Evolutionary conservation across 768 basidiomycete genomes (phyloP), one percentile per base, ranked within the genome.

Genomic region (Mycena albidolilacea): DNA sequence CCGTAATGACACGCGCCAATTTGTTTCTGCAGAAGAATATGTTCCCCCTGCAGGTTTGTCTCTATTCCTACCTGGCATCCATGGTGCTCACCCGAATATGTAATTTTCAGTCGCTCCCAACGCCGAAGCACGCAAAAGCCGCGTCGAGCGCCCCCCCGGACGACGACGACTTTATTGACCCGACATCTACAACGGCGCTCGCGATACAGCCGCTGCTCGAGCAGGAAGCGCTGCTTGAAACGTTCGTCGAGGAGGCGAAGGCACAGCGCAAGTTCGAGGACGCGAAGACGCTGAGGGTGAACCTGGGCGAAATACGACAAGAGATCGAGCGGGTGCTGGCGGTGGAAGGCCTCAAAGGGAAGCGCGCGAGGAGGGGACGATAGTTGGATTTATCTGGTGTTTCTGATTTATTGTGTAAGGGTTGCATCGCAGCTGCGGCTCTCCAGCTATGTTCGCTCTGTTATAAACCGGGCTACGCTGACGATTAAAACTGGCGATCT

Each of bases 251-350:
- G 76, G 96, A 98, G 80, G 97, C 97, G 7, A 93, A 92, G 81
- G 88, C 91, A 2, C 93, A 93, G 76, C 87, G 97, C 54, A 99
- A 99, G 83, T 98, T 99, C 75, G 97, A 99, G 81, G 98, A 99
- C 79, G 94, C 93, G 15, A 93, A 93, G 81, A 93, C 93, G 5
- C 84, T 99, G 73, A 92, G 94, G 79, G 80, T 83, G 41, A 97
- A 93, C 80, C 81, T 98, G 63, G 86, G 84, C 58, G 97, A 99
- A 84, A 95, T 99, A 68, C 87, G 93, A 75, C 85, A 79, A 14
- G 97, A 97, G 85, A 97, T 98, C 63, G 91, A 91, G 74, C 90
- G 87, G 78, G 86, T 97, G 72, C 59, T 92, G 54, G 79, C 78
- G 11, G 69, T 71, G 62, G 75, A 76, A 19, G 75, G 75, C 30